phyloP scores from a whole-genome alignment of 148 eudicot genomes.

The Nyssa sinensis region DNA sequence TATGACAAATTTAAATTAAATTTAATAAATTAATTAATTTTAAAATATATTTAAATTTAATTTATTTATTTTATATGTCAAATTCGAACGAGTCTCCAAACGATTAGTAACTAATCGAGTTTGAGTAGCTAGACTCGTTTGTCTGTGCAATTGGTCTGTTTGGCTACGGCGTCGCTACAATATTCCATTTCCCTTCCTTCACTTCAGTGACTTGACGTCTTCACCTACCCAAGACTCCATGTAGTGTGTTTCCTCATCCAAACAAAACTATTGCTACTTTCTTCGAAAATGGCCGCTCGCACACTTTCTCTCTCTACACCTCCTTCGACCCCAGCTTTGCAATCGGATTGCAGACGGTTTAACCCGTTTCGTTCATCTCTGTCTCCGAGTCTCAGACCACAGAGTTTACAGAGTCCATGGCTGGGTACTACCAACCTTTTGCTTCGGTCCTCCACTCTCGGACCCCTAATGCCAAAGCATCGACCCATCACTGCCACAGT shows the following conservation, averaged over 20 bases:
- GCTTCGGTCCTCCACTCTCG: constrained; percentile 20
- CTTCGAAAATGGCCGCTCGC: constrained; percentile 44
- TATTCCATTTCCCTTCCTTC: not conserved
- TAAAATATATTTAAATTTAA: no score
- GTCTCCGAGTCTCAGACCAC: not conserved
- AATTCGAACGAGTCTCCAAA: no score
- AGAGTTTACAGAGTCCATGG: constrained; percentile 33
- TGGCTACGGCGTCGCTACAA: not conserved
- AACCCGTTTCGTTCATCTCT: constrained; percentile 10
- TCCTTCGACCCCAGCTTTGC: constrained; percentile 3
- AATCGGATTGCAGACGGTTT: constrained; percentile 1
- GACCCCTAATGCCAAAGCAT: constrained; percentile 23
- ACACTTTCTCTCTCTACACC: constrained; percentile 29
- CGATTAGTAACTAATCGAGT: no score
- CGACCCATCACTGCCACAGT: constrained; percentile 36
- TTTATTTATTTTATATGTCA: no score
- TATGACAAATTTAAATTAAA: no score
- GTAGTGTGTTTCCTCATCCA: not conserved
- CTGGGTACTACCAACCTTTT: constrained; percentile 32
- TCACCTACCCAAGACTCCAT: constrained; percentile 9
- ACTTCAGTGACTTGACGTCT: no score
- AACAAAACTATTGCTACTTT: not conserved
- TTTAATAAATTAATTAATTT: no score
- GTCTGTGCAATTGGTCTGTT: no score
- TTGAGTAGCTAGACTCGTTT: no score